Base-by-base conservation (phyloP, 768 basidiomycete species). In the Panaeolus papilionaceus region DNA sequence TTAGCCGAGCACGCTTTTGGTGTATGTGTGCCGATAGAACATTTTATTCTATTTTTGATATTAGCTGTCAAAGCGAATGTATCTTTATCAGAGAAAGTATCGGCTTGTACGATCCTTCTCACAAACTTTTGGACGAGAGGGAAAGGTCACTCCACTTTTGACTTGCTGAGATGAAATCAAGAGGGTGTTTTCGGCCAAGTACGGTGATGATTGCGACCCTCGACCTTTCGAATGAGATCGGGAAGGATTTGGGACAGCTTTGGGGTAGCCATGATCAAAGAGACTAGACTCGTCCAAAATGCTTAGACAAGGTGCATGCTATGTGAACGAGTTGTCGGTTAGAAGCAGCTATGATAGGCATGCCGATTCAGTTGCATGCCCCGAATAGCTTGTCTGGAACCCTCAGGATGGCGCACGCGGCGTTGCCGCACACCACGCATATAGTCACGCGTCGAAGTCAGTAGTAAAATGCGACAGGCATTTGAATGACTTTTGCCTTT, bases 11-110 rank as follows among this genome's bases (percentile, higher is more conserved):
- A 33, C 33, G 12, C 54, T 58, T 58, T 58, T 58, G 54, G 54
- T 58, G 54, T 37, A 58, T 58, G 28, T 16, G 54, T 58, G 8
- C 54, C 54, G 54, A 58, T 16, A 58, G 54, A 58, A 28, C 54
- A 58, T 58, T 58, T 28, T 4, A 58, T 58, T 28, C 54, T 58
- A 58, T 58, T 58, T 58, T 33, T 58, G 54, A 33, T 58, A 58
- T 33, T 16, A 16, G 8, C 54, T 58, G 44, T 58, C 16, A 28
- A 20, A 51, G 20, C n/a, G 20, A 51, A 23, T 10, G 4, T 23
- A 26, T 51, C n/a, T 51, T 26, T 23, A 51, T 51, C 20, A 51
- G n/a, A n/a, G 28, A 28, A 28, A 58, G 33, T 58, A 37, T 58
- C 26, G 28, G 14, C 54, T n/a, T 14, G 26, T 28, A 33, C 28